Conservation (phyloP, 768 basidiomycete species). For the Thelephora ganbajun region DNA sequence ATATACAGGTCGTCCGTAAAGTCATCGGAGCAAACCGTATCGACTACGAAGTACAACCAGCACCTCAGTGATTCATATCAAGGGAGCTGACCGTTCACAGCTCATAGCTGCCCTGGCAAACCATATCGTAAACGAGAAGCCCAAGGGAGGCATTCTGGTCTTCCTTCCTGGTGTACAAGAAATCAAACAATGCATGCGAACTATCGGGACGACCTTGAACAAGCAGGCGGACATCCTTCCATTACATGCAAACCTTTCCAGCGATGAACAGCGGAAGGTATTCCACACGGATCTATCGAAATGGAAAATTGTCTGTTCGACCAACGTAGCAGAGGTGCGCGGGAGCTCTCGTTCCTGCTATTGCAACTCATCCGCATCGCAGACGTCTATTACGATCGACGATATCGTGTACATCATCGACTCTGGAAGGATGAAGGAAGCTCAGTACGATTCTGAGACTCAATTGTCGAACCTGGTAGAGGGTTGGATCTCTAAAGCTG, state of each 20-base stretch:
- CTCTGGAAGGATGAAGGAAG: conserved; percentile 77
- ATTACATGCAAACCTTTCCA: conserved; percentile 81
- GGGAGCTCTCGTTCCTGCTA: neutral
- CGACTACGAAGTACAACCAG: conserved; percentile 48
- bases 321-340: conserved; percentile 80
- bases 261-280: conserved; percentile 67
- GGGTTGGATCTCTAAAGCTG: conserved; percentile 64
- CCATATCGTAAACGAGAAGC: conserved; percentile 37
- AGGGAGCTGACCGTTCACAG: conserved; percentile 17
- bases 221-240: conserved; percentile 47
- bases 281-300: conserved; percentile 40
- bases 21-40: conserved; percentile 49
- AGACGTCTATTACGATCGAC: conserved; percentile 88
- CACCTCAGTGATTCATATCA: neutral
- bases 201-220: conserved; percentile 25
- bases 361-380: neutral
- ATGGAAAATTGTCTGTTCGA: conserved; percentile 81
- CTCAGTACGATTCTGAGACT: conserved; percentile 51
- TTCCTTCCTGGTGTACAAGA: conserved; percentile 89
- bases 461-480: conserved; percentile 70
- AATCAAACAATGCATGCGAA: conserved; percentile 63
- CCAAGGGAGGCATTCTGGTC: conserved; percentile 58
- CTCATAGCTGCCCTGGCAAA: conserved; percentile 54
- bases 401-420: conserved; percentile 82
- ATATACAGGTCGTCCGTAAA: conserved; percentile 41